A percentile compares a stretch with the other conserved stretches of the same genome.
Evolutionary conservation across 306 rosid genomes (phyloP).

Genomic region (Trichosanthes cucumerina): DNA sequence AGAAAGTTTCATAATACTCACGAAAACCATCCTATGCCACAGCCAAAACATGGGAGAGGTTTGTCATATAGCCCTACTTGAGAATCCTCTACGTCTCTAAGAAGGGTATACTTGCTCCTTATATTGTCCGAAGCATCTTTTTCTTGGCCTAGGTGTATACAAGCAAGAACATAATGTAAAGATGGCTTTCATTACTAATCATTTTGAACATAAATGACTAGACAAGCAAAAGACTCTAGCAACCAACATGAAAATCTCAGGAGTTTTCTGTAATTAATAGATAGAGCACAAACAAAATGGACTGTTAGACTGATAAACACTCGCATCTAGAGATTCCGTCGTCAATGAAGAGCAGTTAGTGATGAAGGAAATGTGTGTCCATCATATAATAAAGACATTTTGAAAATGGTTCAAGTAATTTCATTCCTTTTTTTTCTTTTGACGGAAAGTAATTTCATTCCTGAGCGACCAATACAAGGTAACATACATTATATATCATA

Average conservation of each 20-base stretch:
- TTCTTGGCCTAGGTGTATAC: slow-evolving; percentile 42
- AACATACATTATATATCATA: background rate
- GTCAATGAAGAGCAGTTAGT: background rate
- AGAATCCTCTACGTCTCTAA: slow-evolving; percentile 63
- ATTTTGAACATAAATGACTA: background rate
- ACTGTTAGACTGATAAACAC: background rate
- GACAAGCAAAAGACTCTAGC: background rate
- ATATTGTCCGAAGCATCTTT: slow-evolving; percentile 37
- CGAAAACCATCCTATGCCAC: slow-evolving; percentile 99
- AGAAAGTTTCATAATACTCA: slow-evolving; percentile 32
- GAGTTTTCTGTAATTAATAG: background rate
- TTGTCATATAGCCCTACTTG: slow-evolving; percentile 69
- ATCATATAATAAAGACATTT: background rate
- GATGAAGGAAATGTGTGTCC: background rate
- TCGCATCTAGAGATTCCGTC: background rate
- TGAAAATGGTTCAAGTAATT: too few relatives aligned
- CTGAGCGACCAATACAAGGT: background rate
- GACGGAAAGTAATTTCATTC: background rate
- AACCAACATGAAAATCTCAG: background rate
- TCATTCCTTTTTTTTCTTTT: background rate
- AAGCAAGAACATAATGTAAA: background rate
- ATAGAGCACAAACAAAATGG: background rate
- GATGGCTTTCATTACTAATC: background rate
- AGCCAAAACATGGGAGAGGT: slow-evolving; percentile 89
- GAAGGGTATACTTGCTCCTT: slow-evolving; percentile 52